These are phyloP conservation scores for Sphagnum magellanicum DNA, from an alignment of 228 moss, liverwort and hornwort genomes.

Conservation along the genomic window DNA sequence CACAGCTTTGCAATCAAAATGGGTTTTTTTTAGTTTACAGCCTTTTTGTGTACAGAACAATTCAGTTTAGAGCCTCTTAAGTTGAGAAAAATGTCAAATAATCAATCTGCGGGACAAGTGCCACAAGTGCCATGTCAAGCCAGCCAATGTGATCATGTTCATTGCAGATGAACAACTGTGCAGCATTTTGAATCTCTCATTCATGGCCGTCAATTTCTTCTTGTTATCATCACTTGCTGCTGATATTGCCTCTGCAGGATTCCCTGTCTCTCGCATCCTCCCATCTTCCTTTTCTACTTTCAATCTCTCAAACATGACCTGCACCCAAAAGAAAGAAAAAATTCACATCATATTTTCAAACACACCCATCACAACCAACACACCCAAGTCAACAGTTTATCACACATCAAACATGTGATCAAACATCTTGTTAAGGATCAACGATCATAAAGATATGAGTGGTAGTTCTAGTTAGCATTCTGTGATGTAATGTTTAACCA, in stretches of 20 bases:
- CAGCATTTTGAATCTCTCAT: conserved; percentile 31
- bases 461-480: too few species aligned
- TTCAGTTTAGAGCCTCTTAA: too few species aligned
- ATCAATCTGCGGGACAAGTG: conserved; percentile 42
- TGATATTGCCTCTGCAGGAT: conserved; percentile 23
- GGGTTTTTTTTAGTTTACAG: too few species aligned
- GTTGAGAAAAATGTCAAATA: conserved; percentile 7
- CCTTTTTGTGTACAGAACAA: too few species aligned
- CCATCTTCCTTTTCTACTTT: conserved; percentile 65
- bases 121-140: conserved; percentile 39
- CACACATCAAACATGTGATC: too few species aligned
- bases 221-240: conserved; percentile 34
- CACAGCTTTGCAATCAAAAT: too few species aligned
- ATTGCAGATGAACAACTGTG: conserved; percentile 35
- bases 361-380: too few species aligned
- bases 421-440: too few species aligned
- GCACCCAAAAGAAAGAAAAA: conserved; percentile 7
- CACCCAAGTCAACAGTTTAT: too few species aligned
- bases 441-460: too few species aligned
- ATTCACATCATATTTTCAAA: not conserved
- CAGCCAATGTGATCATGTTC: conserved; percentile 48
- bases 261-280: conserved; percentile 24
- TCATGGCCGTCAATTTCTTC: conserved; percentile 22
- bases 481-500: too few species aligned
- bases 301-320: conserved; percentile 60